Conservation (phyloP, 2,329 filamentous ascomycete genomes). For the Clonostachys rhizophaga region DNA sequence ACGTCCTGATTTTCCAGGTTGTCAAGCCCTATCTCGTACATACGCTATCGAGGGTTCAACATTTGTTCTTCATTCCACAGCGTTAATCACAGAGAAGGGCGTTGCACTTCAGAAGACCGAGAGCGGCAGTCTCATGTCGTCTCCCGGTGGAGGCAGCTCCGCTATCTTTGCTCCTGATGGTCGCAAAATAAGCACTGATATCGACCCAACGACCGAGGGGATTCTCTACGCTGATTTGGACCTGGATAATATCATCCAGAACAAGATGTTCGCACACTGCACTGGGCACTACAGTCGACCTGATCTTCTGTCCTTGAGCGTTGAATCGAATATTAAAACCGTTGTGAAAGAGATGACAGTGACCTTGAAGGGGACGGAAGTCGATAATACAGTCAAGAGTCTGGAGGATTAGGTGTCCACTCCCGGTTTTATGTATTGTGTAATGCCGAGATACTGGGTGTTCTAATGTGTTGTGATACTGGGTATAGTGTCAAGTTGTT, state of each 20-base stretch:
- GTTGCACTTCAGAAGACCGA: slow-evolving; percentile 27
- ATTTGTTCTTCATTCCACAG: slow-evolving; percentile 39
- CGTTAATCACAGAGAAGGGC: slow-evolving; percentile 31
- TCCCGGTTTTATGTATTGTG: too few species aligned
- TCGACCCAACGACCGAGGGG: slow-evolving; percentile 34
- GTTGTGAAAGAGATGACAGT: not conserved
- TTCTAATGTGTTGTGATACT: too few species aligned
- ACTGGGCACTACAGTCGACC: slow-evolving; percentile 28
- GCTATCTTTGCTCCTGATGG: slow-evolving; percentile 48
- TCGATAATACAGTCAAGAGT: too few species aligned
- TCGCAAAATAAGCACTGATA: slow-evolving; percentile 30
- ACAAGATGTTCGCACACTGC: slow-evolving; percentile 30
- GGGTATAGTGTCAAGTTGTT: too few species aligned
- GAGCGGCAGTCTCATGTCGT: not conserved
- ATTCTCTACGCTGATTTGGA: slow-evolving; percentile 47
- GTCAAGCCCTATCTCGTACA: slow-evolving; percentile 37
- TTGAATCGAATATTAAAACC: not conserved
- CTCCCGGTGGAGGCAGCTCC: slow-evolving; percentile 37
- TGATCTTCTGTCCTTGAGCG: slow-evolving; percentile 28
- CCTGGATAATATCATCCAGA: slow-evolving; percentile 28
- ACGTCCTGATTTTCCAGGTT: not conserved
- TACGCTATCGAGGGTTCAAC: slow-evolving; percentile 52
- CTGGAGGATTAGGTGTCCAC: too few species aligned
- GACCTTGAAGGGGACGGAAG: too few species aligned
- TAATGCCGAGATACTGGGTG: too few species aligned